Base-by-base conservation (phyloP, 1,284 basidiomycete genomes). In the Trichosporon sp. region DNA sequence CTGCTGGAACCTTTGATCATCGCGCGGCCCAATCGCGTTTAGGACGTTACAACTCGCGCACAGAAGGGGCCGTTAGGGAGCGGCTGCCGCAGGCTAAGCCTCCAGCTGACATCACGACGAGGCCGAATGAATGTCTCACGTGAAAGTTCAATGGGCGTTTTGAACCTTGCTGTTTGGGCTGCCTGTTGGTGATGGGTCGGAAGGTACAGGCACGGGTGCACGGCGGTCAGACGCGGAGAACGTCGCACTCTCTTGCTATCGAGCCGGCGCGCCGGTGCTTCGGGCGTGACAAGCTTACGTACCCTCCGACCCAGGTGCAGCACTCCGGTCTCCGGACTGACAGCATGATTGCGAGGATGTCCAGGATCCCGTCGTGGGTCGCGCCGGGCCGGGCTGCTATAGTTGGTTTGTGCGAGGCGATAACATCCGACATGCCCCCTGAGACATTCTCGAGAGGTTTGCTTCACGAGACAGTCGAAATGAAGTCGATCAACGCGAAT, bases 111-210 rank as follows among this genome's bases (percentile, higher is more conserved):
- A 54, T 54, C 21, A 54, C 51, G 43, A 54, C 19, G 19, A 40
- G 38, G 51, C 51, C 51, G 51, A 54, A 54, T 19, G 51, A 54
- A 54, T 19, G 51, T 54, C 51, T 54, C 51, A 54, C 51, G 51
- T 54, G 51, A 54, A 54, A 54, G 51, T 54, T 54, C 51, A 54
- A 54, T 54, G 51, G 51, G 19, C 51, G 51, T 26, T 54, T 26
- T 54, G 21, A 54, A 54, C 51, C 19, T 54, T 54, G 8, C 8
- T 54, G 2, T 4, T 14, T 16, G 10, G 14, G 19, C 51, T 8
- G 19, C 19, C 51, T 54, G 51, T 5, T 51, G 48, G 48, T 19
- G 19, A 54, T 3, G 51, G n/a, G n/a, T 26, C 51, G 11, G 14
- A 54, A 54, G 51, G 51, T 26, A 54, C 51, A 54, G 51, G 51